phyloP scores from a whole-genome alignment of 2,329 filamentous ascomycete genomes.

The Penicillium sp. region DNA sequence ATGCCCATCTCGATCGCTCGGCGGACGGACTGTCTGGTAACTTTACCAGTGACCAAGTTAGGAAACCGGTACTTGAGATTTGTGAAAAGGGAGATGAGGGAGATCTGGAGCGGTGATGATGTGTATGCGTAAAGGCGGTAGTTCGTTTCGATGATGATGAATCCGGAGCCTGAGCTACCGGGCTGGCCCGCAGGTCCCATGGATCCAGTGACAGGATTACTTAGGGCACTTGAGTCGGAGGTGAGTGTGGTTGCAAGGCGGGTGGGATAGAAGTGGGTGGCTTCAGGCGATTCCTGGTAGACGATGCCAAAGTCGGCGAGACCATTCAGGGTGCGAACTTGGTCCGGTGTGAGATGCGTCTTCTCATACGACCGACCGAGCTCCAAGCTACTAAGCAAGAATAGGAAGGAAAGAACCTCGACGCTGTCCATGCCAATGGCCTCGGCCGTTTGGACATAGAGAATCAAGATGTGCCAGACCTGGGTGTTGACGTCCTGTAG shows the following conservation, averaged over 20 bases:
- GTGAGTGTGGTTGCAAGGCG: constrained; percentile 92
- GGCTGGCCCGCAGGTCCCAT: constrained; percentile 41
- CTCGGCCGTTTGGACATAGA: constrained; percentile 85
- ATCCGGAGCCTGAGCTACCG: constrained; percentile 54
- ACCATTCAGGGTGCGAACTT: constrained; percentile 84
- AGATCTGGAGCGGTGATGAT: constrained; percentile 87
- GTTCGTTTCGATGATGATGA: constrained; percentile 96
- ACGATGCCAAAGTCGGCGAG: constrained; percentile 91
- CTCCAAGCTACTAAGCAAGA: constrained; percentile 89
- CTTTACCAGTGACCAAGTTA: constrained; percentile 87
- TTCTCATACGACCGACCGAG: constrained; percentile 90
- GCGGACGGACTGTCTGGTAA: constrained; percentile 85
- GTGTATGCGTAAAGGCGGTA: constrained; percentile 98
- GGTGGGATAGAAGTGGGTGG: constrained; percentile 74
- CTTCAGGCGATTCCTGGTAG: constrained; percentile 56
- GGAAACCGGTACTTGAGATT: constrained; percentile 87
- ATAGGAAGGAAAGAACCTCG: constrained; percentile 93
- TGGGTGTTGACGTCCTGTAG: constrained; percentile 94
- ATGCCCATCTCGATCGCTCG: constrained; percentile 86
- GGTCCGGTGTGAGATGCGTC: constrained; percentile 73
- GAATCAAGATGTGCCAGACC: constrained; percentile 90
- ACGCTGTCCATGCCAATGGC: constrained; percentile 76
- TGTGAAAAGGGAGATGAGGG: constrained; percentile 85
- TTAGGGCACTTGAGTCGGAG: constrained; percentile 68
- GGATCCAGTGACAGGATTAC: constrained; percentile 68